Evolutionary conservation across 371 early-diverging fungal species (phyloP).

Genomic region (Haplosporangium sp.): DNA sequence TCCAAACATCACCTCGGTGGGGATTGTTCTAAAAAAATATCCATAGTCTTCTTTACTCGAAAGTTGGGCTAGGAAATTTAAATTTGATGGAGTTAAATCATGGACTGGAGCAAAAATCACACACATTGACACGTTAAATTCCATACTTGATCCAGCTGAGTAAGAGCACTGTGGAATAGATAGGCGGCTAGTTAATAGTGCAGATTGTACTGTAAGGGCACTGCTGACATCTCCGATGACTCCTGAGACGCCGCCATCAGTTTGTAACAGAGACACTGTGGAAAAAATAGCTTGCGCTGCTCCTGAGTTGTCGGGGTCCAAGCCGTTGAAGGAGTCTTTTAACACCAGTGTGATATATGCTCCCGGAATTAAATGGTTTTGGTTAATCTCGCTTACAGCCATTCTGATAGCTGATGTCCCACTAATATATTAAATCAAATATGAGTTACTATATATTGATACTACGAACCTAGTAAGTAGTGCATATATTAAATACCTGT

Average conservation of each 20-base stretch:
- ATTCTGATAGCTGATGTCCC: constrained; percentile 72
- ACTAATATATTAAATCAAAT: constrained; percentile 28
- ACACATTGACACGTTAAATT: not conserved
- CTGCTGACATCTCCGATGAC: constrained; percentile 72
- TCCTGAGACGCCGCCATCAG: constrained; percentile 60
- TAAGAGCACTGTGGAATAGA: constrained; percentile 72
- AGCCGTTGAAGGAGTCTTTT: constrained; percentile 69
- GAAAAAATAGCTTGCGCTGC: constrained; percentile 73
- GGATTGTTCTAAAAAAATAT: constrained; percentile 70
- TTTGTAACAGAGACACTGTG: constrained; percentile 66
- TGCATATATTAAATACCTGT: constrained; percentile 22
- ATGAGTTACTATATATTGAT: not conserved
- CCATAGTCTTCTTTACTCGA: constrained; percentile 71
- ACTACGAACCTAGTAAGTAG: not conserved
- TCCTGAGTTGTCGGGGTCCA: constrained; percentile 63
- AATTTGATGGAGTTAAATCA: not conserved
- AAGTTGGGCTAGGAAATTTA: constrained; percentile 58
- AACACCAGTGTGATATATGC: constrained; percentile 69
- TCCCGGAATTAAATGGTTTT: constrained; percentile 62
- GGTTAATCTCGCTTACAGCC: constrained; percentile 71
- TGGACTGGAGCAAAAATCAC: not conserved
- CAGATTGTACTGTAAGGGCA: constrained; percentile 69
- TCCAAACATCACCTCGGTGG: constrained; percentile 65
- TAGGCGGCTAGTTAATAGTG: constrained; percentile 68
- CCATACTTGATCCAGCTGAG: constrained; percentile 67